Conservation (phyloP, 805 yeast species). For the Yarrowia divulgata region DNA sequence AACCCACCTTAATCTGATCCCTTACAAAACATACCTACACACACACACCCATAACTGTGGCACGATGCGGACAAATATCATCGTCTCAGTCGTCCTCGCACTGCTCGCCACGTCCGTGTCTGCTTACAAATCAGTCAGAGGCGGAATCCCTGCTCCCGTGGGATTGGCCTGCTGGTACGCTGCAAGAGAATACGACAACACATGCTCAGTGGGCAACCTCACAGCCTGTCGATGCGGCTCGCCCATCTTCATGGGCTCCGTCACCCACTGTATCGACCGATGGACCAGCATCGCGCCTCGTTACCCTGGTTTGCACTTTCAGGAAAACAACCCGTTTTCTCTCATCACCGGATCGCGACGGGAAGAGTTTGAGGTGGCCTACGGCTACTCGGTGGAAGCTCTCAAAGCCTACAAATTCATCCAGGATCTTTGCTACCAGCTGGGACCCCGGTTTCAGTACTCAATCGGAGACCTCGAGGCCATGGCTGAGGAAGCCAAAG, state of each 20-base stretch:
- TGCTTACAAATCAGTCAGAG: slow-evolving; percentile 32
- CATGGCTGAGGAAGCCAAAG: slow-evolving; percentile 7
- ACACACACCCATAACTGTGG: not conserved
- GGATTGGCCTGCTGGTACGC: slow-evolving; percentile 38
- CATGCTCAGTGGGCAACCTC: slow-evolving; percentile 25
- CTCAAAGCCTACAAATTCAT: slow-evolving; percentile 36
- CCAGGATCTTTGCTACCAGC: slow-evolving; percentile 26
- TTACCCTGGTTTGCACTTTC: slow-evolving; percentile 24
- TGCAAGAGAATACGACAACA: slow-evolving; percentile 31
- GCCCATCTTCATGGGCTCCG: slow-evolving; percentile 27
- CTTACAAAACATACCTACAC: not conserved
- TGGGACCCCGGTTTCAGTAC: slow-evolving; percentile 19
- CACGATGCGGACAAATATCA: not conserved
- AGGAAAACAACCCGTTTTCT: slow-evolving; percentile 30
- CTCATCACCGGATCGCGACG: slow-evolving; percentile 12
- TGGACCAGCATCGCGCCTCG: slow-evolving; percentile 26
- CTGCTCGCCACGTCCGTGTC: slow-evolving; percentile 11
- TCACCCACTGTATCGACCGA: slow-evolving; percentile 21
- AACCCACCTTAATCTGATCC: too few species aligned
- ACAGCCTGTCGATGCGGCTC: slow-evolving; percentile 30
- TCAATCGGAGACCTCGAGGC: slow-evolving; percentile 13
- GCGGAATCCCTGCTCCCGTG: slow-evolving; percentile 20
- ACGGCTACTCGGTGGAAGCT: slow-evolving; percentile 15
- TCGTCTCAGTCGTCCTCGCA: not conserved
- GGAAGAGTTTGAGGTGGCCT: slow-evolving; percentile 5